phyloP scores from a whole-genome alignment of 371 early-diverging fungal genomes.

The Mucor circinelloides region DNA sequence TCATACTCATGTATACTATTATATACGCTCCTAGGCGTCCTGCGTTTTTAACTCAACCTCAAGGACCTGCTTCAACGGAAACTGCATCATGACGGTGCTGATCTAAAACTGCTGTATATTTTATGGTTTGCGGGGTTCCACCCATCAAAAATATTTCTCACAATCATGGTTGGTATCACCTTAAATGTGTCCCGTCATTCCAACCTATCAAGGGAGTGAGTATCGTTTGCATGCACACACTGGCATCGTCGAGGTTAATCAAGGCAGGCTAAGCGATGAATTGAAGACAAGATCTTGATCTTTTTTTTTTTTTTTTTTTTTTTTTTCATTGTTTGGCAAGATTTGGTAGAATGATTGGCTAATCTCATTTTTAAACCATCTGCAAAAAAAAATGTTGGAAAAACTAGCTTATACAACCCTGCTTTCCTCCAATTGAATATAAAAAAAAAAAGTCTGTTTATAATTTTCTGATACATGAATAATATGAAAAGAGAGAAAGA shows the following conservation, averaged over 20 bases:
- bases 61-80: too few species aligned
- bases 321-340: neutral
- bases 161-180: neutral
- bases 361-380: neutral
- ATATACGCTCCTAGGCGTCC: too few species aligned
- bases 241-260: too few species aligned
- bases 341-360: neutral
- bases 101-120: neutral
- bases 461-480: neutral
- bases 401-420: neutral
- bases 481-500: neutral
- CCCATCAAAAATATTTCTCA: conserved; percentile 1
- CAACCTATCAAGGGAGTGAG: too few species aligned
- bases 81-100: neutral
- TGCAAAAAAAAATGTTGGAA: neutral
- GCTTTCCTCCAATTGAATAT: neutral
- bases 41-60: too few species aligned
- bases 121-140: neutral
- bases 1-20: too few species aligned
- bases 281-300: neutral
- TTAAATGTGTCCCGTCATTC: too few species aligned
- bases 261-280: too few species aligned
- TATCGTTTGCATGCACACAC: too few species aligned
- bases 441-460: neutral
- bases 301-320: neutral